These are phyloP conservation scores for Candida suzukii DNA, from an alignment of 805 yeast genomes.

Conservation along the genomic window DNA sequence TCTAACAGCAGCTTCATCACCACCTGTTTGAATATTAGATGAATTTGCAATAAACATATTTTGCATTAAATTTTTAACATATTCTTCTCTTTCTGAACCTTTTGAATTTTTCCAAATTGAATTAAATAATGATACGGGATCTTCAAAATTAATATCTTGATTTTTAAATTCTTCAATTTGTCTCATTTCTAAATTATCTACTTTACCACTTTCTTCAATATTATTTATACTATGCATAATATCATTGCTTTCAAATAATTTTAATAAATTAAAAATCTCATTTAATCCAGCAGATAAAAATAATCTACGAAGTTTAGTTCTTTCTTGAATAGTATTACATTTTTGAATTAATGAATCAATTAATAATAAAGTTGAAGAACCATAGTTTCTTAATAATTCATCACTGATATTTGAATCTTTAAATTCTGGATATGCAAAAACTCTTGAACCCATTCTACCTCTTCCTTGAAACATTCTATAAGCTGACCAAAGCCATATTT, in stretches of 20 bases:
- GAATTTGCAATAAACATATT: constrained; percentile 47
- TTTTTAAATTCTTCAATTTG: constrained; percentile 28
- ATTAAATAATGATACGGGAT: constrained; percentile 63
- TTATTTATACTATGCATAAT: constrained; percentile 36
- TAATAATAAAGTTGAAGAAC: constrained; percentile 42
- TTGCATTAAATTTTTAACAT: constrained; percentile 57
- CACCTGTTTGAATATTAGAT: constrained; percentile 40
- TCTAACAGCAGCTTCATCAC: constrained; percentile 34
- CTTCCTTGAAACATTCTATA: constrained; percentile 43
- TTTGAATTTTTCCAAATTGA: constrained; percentile 52
- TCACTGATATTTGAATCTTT: constrained; percentile 52
- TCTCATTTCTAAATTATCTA: constrained; percentile 35
- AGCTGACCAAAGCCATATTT: constrained; percentile 28
- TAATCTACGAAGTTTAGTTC: constrained; percentile 42
- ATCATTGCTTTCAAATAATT: constrained; percentile 33
- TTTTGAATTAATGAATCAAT: constrained; percentile 42
- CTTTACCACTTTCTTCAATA: constrained; percentile 31
- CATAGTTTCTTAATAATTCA: constrained; percentile 49
- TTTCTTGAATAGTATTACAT: constrained; percentile 24
- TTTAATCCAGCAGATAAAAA: constrained; percentile 34
- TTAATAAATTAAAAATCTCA: constrained; percentile 28
- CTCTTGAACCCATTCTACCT: constrained; percentile 85
- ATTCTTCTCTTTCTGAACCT: constrained; percentile 53
- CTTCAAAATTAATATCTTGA: constrained; percentile 51
- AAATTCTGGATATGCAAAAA: constrained; percentile 85